Evolutionary conservation across 345 rosid species (phyloP).

Genomic region (Salix arbutifolia): DNA sequence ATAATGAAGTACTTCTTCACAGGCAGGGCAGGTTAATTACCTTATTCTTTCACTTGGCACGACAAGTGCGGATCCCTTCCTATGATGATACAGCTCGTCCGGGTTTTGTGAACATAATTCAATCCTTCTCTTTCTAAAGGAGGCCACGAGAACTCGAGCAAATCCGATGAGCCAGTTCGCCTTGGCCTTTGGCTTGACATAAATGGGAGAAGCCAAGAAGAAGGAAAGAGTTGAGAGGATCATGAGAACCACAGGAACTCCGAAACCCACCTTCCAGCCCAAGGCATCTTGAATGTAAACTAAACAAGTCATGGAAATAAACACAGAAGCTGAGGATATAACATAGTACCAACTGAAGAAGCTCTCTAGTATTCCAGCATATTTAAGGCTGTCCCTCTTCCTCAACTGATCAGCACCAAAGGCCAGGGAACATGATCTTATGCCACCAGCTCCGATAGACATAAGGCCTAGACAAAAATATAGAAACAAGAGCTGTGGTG

Average conservation of each 20-base stretch:
- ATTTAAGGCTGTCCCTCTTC: slow-evolving; percentile 43
- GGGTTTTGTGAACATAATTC: slow-evolving; percentile 13
- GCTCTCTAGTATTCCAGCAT: slow-evolving; percentile 32
- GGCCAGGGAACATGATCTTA: slow-evolving; percentile 43
- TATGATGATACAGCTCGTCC: slow-evolving; percentile 4
- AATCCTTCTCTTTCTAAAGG: slow-evolving; percentile 26
- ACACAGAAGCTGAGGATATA: slow-evolving; percentile 19
- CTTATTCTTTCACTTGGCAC: slow-evolving; percentile 39
- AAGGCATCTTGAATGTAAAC: slow-evolving; percentile 43
- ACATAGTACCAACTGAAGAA: slow-evolving; percentile 49
- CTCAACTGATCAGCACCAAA: slow-evolving; percentile 40
- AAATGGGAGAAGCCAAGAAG: slow-evolving; percentile 38
- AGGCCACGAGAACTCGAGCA: slow-evolving; percentile 38
- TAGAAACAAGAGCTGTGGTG: slow-evolving; percentile 48
- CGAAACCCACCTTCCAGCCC: slow-evolving; percentile 57
- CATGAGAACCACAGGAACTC: slow-evolving; percentile 37
- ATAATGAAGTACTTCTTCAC: no score
- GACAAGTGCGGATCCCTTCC: slow-evolving; percentile 19
- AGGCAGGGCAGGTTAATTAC: slow-evolving; percentile 8
- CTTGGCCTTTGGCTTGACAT: slow-evolving; percentile 32
- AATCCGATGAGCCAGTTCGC: slow-evolving; percentile 37
- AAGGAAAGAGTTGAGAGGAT: slow-evolving; percentile 34
- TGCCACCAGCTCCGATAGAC: slow-evolving; percentile 60
- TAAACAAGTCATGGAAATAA: slow-evolving; percentile 33
- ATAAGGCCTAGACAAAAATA: slow-evolving; percentile 44